Base-by-base conservation (phyloP, 176 grass and related monocot genomes). In the Secale cereale region DNA sequence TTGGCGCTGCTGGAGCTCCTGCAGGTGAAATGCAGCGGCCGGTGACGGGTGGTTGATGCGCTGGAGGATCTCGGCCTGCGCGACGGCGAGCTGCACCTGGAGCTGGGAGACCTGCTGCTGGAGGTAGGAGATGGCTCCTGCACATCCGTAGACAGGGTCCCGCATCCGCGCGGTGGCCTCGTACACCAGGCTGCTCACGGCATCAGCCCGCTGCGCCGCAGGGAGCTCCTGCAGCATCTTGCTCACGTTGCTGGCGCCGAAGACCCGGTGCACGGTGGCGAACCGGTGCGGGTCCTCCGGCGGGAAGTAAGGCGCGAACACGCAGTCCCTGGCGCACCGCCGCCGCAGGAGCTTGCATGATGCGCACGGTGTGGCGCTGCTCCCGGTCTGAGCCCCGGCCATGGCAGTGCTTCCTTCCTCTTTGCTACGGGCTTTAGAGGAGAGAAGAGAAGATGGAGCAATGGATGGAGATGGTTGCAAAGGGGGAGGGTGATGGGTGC, bases 221-320 rank as follows among this genome's bases (percentile, higher is more conserved):
- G 94, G 88, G 5, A 94, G 82, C 23, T 97, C 94, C 88, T 92
- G 65, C 7, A 97, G 90, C 92, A 97, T 97, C 91, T 93, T 97
- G 92, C 92, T 90, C 52, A 97, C 87, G 59, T 97, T 97, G 92
- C 92, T 94, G 65, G 95, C 92, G 45, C 95, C 92, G 37, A 97
- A 97, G 41, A 97, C 88, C 59, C 84, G 89, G 76, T 97, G 95
- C 9, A 97, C 95, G 13, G 89, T 91, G 40, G 85, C 92, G 33
- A 97, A 97, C 40, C 83, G 86, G 39, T 88, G 91, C 3, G 92
- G 92, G 20, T 94, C 93, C 61, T 97, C 94, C 4, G 92, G 89
- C 3, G 89, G 89, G 81, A 94, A 94, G 85, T 94, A 94, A 9
- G 92, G 92, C 22, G 92, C 89, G 26, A 94, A 94, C 76, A 94